These are phyloP conservation scores for Primulina eburnea DNA, from an alignment of 257 asterid species.

Conservation along the genomic window DNA sequence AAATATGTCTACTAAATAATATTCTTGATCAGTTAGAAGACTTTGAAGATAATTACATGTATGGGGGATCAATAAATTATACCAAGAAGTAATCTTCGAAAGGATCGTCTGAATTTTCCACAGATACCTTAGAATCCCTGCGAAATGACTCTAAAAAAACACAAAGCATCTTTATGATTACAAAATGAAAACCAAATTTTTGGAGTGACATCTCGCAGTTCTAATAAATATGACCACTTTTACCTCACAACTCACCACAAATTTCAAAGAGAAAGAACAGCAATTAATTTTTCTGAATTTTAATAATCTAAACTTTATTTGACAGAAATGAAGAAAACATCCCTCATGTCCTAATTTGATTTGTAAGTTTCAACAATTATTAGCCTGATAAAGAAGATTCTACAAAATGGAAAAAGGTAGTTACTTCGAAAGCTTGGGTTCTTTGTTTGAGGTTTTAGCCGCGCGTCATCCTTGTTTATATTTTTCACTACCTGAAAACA, in stretches of 20 bases:
- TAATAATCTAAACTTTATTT: neutral
- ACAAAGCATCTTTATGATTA: constrained; percentile 3
- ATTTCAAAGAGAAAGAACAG: neutral
- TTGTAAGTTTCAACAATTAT: constrained; percentile 10
- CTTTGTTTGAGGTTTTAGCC: constrained; percentile 29
- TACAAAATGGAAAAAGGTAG: constrained; percentile 28
- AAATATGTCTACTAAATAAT: constrained; percentile 3
- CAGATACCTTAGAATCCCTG: constrained; percentile 30
- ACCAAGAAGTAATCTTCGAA: constrained; percentile 57
- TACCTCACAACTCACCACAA: neutral
- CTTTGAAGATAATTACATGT: neutral
- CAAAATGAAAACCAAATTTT: neutral
- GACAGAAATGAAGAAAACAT: neutral
- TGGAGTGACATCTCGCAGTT: neutral
- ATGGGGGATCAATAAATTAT: constrained; percentile 13
- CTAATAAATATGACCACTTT: neutral
- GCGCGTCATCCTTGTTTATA: constrained; percentile 34
- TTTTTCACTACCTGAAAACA: constrained; percentile 45
- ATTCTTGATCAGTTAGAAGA: neutral
- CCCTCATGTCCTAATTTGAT: neutral
- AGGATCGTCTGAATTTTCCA: constrained; percentile 46
- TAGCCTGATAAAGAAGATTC: constrained; percentile 49
- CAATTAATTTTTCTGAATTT: neutral
- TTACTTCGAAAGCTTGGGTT: constrained; percentile 22
- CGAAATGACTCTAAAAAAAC: constrained; percentile 39